Evolutionary conservation across 495 filamentous ascomycete genomes (phyloP), one percentile per base, ranked within the genome.

Genomic region (Paragyromitra xinjiangensis): DNA sequence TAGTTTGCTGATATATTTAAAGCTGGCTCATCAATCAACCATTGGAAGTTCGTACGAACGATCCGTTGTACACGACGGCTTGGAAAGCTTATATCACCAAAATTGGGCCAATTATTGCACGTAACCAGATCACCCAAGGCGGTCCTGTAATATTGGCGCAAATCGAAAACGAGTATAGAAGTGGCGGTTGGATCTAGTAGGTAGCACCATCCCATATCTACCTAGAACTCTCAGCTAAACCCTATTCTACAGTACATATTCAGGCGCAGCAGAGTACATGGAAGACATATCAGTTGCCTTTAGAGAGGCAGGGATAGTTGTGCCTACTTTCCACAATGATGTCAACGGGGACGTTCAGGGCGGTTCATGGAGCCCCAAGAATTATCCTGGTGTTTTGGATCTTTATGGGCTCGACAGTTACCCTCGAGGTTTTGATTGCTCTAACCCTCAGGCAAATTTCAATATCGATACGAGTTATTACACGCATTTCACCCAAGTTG

Each of bases 111-210:
- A 80, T 80, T 29, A 77, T 82, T 37, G 75, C 80, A 58, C 53
- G 45, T 6, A 82, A 82, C 59, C 70, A 79, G 37, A 55, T 79
- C 26, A 78, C 68, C 0, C n/a, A 61, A 34, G 70, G 69, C 22
- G 80, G 71, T 0, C 68, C 80, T 39, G 80, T 80, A 9, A 82
- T 82, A 44, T 26, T 82, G 9, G 71, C 75, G n/a, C 80, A 82
- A 44, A 75, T 81, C 9, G 80, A 82, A 51, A 82, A 82, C n/a
- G 80, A 82, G 37, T 71, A 81, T 62, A 62, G 74, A 83, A 6
- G 29, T 16, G 77, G 85, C 81, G n/a, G 84, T 81, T 58, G 83
- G 81, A n/a, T 53, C 8, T 64, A 84, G 84, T 19, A 71, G 78
- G 22, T 71, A 78, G 6, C 85, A 84, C 80, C 85, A 11, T 4